Conservation (phyloP, 1,139 yeast species). For the Blastobotrys serpentis region DNA sequence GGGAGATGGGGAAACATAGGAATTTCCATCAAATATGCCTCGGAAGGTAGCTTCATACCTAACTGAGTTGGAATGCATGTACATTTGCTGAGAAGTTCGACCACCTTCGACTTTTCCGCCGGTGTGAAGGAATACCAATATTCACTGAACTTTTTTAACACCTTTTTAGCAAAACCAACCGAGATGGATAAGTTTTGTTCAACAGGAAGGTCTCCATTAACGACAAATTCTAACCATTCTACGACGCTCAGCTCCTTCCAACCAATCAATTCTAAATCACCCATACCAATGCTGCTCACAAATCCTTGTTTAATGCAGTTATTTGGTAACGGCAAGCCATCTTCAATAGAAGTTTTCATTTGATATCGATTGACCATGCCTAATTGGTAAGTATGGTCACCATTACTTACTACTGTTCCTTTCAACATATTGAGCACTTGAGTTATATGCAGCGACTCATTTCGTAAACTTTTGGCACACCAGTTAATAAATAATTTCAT, state of each 20-base stretch:
- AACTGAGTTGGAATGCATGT: conserved; percentile 42
- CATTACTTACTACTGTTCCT: conserved; percentile 24
- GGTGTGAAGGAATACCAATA: conserved; percentile 31
- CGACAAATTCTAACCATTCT: conserved; percentile 34
- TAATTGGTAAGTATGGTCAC: conserved; percentile 25
- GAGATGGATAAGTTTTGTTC: conserved; percentile 28
- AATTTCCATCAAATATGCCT: conserved; percentile 38
- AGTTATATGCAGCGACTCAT: conserved; percentile 15
- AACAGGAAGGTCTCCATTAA: conserved; percentile 17
- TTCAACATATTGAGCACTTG: conserved; percentile 19
- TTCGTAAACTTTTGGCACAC: conserved; percentile 22
- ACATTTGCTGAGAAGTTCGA: conserved; percentile 24
- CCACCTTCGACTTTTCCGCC: conserved; percentile 20
- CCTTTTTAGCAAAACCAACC: conserved; percentile 32
- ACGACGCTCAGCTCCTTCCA: conserved; percentile 32
- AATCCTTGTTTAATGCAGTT: conserved; percentile 34
- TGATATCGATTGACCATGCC: conserved; percentile 27
- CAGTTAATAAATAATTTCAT: conserved; percentile 28
- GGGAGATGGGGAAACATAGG: conserved; percentile 43
- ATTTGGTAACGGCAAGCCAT: conserved; percentile 36
- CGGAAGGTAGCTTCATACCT: conserved; percentile 40
- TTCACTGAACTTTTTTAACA: conserved; percentile 30
- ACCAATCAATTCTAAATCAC: conserved; percentile 30
- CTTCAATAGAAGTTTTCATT: conserved; percentile 31
- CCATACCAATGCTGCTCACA: conserved; percentile 22